Conservation (phyloP, 1,284 basidiomycete species). For the Prillingera fragicola region DNA sequence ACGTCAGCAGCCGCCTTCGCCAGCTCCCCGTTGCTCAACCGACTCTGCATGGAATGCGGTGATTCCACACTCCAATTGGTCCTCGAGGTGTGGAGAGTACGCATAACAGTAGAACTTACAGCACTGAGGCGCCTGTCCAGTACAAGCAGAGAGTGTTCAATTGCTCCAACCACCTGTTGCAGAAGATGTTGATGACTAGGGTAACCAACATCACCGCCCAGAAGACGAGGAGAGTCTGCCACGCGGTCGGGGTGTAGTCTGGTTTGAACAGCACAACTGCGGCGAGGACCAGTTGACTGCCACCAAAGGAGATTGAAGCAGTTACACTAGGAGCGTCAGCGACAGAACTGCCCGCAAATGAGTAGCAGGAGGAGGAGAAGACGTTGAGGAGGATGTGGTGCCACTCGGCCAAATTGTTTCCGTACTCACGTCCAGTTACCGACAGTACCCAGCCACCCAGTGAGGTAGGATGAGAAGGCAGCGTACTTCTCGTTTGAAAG, state of each 20-base stretch:
- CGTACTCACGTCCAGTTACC: slow-evolving; percentile 50
- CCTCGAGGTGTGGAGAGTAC: no score
- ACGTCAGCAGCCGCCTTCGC: no score
- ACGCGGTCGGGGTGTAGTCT: slow-evolving; percentile 46
- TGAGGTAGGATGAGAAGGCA: slow-evolving; percentile 48
- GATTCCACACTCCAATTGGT: no score
- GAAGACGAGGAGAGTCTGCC: slow-evolving; percentile 49
- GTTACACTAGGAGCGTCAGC: slow-evolving; percentile 36
- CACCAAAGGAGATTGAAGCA: slow-evolving; percentile 52
- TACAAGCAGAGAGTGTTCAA: slow-evolving; percentile 48
- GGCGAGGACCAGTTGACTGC: slow-evolving; percentile 50
- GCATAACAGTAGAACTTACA: no score
- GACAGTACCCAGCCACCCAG: slow-evolving; percentile 51
- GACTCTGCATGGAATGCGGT: no score
- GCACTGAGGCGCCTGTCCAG: slow-evolving; percentile 49
- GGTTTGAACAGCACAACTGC: slow-evolving; percentile 49
- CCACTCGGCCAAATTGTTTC: no score
- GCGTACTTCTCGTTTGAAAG: slow-evolving; percentile 49
- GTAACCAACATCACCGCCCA: slow-evolving; percentile 48
- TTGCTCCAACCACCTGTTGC: slow-evolving; percentile 41
- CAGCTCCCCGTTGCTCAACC: background rate
- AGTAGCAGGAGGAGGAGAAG: no score
- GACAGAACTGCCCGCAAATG: no score
- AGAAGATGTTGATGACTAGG: slow-evolving; percentile 46
- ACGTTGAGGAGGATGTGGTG: no score